These are phyloP conservation scores for Fusarium coicis DNA, from an alignment of 2,329 filamentous ascomycete genomes.

Conservation along the genomic window DNA sequence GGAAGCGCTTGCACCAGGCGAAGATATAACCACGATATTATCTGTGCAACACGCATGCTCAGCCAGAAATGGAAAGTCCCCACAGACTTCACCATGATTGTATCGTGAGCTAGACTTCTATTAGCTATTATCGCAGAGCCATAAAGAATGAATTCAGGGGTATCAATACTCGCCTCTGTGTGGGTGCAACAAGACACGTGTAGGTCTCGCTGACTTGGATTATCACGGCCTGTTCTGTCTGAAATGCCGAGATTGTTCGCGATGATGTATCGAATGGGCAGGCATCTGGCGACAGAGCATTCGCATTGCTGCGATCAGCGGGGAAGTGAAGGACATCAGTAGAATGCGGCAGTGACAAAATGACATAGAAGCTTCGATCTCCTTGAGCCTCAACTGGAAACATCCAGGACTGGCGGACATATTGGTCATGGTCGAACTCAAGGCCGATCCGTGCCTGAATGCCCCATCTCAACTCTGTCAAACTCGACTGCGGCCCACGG, in stretches of 20 bases:
- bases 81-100: conserved; percentile 48
- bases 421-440: conserved; percentile 62
- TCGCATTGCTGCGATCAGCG: conserved; percentile 58
- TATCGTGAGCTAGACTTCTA: conserved; percentile 43
- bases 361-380: conserved; percentile 46
- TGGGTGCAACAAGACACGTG: conserved; percentile 53
- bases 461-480: conserved; percentile 77
- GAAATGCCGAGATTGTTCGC: conserved; percentile 61
- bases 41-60: conserved; percentile 56
- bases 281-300: conserved; percentile 53
- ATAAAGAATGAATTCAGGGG: neutral
- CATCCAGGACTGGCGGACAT: conserved; percentile 65
- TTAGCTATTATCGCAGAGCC: conserved; percentile 23
- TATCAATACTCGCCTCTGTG: conserved; percentile 44
- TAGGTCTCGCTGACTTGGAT: conserved; percentile 66
- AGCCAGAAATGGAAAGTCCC: conserved; percentile 44
- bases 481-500: conserved; percentile 68
- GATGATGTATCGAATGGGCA: conserved; percentile 63
- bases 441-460: conserved; percentile 74
- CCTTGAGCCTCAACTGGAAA: conserved; percentile 49
- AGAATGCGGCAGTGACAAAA: conserved; percentile 62
- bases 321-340: conserved; percentile 62
- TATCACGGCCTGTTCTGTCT: conserved; percentile 51
- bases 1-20: conserved; percentile 51
- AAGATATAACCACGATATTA: conserved; percentile 56